Conservation (phyloP, 495 filamentous ascomycete species). For the Xylaria acuta region DNA sequence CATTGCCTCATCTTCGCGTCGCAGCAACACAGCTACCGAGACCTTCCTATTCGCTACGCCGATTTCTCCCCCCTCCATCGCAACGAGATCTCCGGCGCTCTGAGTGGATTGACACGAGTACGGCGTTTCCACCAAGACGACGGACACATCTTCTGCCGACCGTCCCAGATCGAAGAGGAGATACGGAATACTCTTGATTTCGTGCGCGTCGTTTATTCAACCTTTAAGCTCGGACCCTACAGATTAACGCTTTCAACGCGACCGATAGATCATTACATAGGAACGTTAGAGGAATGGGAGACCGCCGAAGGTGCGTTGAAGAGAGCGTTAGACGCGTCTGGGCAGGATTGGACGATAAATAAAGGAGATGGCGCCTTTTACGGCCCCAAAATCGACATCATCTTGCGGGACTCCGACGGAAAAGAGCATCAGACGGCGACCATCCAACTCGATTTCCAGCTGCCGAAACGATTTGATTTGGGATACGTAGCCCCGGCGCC, state of each 20-base stretch:
- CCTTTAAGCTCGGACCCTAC: conserved; percentile 75
- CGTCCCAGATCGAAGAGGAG: conserved; percentile 80
- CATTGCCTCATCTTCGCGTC: conserved; percentile 87
- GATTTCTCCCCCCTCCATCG: conserved; percentile 93
- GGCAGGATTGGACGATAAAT: conserved; percentile 72
- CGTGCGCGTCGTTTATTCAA: conserved; percentile 76
- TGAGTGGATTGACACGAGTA: conserved; percentile 87
- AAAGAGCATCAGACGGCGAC: conserved; percentile 94
- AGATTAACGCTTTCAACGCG: conserved; percentile 82
- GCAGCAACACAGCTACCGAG: conserved; percentile 74
- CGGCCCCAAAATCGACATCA: conserved; percentile 93
- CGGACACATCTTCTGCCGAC: conserved; percentile 92
- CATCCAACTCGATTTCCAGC: conserved; percentile 92
- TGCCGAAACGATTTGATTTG: conserved; percentile 82
- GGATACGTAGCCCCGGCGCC: conserved; percentile 81
- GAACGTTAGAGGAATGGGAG: conserved; percentile 80
- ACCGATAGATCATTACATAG: conserved; percentile 78
- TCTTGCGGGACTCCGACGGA: conserved; percentile 79
- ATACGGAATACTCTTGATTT: conserved; percentile 82
- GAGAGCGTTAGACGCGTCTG: conserved; percentile 69
- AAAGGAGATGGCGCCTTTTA: conserved; percentile 92
- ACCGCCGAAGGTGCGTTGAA: conserved; percentile 77
- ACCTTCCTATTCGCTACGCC: conserved; percentile 88
- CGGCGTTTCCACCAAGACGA: conserved; percentile 97
- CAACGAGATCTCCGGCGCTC: conserved; percentile 84